phyloP scores from a whole-genome alignment of 1,139 yeast genomes.

The Scheffersomyces stambukii region DNA sequence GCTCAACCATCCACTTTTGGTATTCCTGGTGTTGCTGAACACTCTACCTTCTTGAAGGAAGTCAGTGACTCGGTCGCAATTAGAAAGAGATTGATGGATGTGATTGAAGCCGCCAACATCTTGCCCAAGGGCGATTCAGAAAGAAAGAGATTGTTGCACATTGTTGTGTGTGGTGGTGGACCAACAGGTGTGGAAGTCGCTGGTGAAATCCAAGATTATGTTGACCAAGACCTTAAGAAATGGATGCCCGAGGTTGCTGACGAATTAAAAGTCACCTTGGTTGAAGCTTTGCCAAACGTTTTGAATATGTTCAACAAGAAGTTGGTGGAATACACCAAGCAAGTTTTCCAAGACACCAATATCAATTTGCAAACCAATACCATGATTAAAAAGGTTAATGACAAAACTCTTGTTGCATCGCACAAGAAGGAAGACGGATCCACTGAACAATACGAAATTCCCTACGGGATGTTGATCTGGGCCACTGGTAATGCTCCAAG shows the following conservation, averaged over 20 bases:
- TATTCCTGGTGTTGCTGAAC: slow-evolving; percentile 87
- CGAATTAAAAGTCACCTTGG: slow-evolving; percentile 77
- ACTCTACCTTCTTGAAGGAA: slow-evolving; percentile 84
- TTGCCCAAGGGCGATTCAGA: slow-evolving; percentile 72
- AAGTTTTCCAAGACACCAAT: slow-evolving; percentile 74
- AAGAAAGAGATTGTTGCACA: slow-evolving; percentile 73
- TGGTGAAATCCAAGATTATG: slow-evolving; percentile 91
- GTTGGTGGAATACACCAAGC: slow-evolving; percentile 79
- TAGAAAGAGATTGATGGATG: slow-evolving; percentile 71
- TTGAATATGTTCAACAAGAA: slow-evolving; percentile 83
- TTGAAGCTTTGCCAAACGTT: slow-evolving; percentile 90
- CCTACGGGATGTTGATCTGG: slow-evolving; percentile 91
- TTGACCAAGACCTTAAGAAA: slow-evolving; percentile 81
- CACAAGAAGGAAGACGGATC: slow-evolving; percentile 45
- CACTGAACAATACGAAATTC: slow-evolving; percentile 57
- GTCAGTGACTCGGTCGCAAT: slow-evolving; percentile 77
- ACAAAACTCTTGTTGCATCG: slow-evolving; percentile 63
- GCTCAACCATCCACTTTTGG: slow-evolving; percentile 91
- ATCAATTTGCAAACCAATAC: slow-evolving; percentile 78
- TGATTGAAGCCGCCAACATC: slow-evolving; percentile 78
- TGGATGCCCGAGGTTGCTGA: slow-evolving; percentile 85
- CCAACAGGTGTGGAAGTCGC: slow-evolving; percentile 98
- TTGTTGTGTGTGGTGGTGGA: slow-evolving; percentile 93
- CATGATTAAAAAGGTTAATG: slow-evolving; percentile 81
- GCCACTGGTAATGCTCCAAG: slow-evolving; percentile 96